Base-by-base conservation (phyloP, 345 rosid genomes). In the Cardamine resedifolia region DNA sequence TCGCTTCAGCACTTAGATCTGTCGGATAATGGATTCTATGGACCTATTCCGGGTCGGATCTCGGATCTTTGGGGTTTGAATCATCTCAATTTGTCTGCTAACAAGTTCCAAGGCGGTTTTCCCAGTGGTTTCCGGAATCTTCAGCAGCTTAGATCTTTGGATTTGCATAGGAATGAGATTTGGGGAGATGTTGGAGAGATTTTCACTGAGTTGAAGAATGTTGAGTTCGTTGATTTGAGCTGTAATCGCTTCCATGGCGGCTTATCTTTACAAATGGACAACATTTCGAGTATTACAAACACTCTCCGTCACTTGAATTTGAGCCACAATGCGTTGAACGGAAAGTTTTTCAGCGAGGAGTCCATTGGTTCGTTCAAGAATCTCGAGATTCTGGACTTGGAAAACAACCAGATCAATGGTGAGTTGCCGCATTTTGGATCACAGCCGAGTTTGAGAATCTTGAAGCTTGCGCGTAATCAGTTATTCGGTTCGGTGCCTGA, bases 21-120 rank as follows among this genome's bases (percentile, higher is more conserved):
- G 75, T 91, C 98, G 0, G 34, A 77, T 31, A 94, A 91, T 71
- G 59, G 64, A 41, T 94, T 94, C 67, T 78, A 85, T 16, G 98
- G 98, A 10, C 90, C 98, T 60, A 86, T 94, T 72, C 98, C 98
- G 33, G 85, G 75, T 18, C 87, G 92, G 85, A 85, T 94, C 88
- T 77, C 83, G 34, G 90, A 86, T 8, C 77, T 94, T 24, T 89
- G 92, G 85, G 81, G 85, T 26, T 52, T 94, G 69, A 89, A 83
- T 64, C 73, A 83, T 67, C 73, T 94, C 73, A 91, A 94, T 78
- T 71, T 94, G 36, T 94, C 98, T 5, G 30, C 28, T 6, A 94
- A 94, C 62, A 69, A 64, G 55, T 94, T 94, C 78, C 73, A 75
- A 7, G 98, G 98, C 0, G 85, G 95, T 21, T 83, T 91, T 11